A percentile compares a stretch with the other conserved stretches of the same genome.
Evolutionary conservation across 2,329 filamentous ascomycete genomes (phyloP).

Genomic region (Verticillium klebahnii): DNA sequence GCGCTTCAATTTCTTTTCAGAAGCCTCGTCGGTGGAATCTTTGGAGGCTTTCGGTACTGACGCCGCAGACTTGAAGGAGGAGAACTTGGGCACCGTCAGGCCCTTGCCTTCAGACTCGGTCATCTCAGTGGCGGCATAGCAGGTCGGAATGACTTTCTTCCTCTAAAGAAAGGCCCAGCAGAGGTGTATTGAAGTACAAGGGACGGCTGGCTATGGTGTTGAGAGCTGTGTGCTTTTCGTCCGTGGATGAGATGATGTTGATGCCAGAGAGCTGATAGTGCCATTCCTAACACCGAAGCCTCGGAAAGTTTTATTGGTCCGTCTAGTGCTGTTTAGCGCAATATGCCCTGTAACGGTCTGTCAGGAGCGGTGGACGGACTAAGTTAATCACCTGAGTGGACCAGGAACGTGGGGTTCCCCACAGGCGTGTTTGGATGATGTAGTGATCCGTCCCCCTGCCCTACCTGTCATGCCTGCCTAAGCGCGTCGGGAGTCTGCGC

Average conservation of each 20-base stretch:
- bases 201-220: background rate
- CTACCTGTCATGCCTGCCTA: background rate
- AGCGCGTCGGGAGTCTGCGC: background rate
- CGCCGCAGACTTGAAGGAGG: constrained; percentile 62
- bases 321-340: background rate
- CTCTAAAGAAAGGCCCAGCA: background rate
- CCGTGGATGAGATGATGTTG: background rate
- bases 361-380: background rate
- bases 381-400: background rate
- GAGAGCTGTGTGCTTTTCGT: background rate
- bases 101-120: background rate
- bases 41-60: constrained; percentile 8
- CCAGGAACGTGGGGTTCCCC: background rate
- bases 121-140: background rate
- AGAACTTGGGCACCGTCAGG: constrained; percentile 59
- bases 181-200: background rate
- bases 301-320: background rate
- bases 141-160: background rate
- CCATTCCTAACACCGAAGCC: background rate
- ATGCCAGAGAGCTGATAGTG: background rate
- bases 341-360: background rate
- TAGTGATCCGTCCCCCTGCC: background rate
- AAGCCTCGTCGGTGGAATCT: constrained; percentile 9
- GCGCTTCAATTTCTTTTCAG: constrained; percentile 2
- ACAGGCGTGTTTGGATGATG: background rate